These are phyloP conservation scores for Salix suchowensis DNA, from an alignment of 345 rosid genomes.

Conservation along the genomic window DNA sequence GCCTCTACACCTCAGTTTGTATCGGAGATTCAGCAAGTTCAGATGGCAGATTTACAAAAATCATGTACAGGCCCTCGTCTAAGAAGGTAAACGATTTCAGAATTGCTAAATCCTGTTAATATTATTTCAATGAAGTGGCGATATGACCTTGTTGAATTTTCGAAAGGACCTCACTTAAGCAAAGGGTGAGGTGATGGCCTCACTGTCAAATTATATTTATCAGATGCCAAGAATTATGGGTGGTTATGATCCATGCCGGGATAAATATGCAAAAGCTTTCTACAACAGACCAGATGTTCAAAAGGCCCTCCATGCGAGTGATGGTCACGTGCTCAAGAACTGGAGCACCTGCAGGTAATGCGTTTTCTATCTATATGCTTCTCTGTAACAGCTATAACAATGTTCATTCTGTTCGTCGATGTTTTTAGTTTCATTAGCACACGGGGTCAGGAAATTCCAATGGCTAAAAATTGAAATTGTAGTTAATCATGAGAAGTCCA, in stretches of 20 bases:
- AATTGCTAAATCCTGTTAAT: not conserved
- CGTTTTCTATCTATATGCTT: not conserved
- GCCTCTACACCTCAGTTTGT: slow-evolving; percentile 75
- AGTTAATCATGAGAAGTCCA: not conserved
- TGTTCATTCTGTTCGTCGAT: not conserved
- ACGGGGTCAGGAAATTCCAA: not conserved
- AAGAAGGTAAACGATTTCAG: slow-evolving; percentile 39
- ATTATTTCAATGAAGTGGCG: not conserved
- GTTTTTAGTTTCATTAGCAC: not conserved
- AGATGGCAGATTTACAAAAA: slow-evolving; percentile 15
- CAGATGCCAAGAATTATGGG: slow-evolving; percentile 76
- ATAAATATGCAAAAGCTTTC: slow-evolving; percentile 56
- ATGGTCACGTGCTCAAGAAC: slow-evolving; percentile 51
- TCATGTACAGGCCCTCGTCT: slow-evolving; percentile 38
- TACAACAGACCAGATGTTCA: slow-evolving; percentile 81
- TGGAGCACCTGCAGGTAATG: slow-evolving; percentile 96
- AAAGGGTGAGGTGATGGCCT: not conserved
- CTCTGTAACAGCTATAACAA: not conserved
- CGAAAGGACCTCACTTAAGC: not conserved
- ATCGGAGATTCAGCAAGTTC: slow-evolving; percentile 33
- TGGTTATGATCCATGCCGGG: slow-evolving; percentile 86
- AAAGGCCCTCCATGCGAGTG: slow-evolving; percentile 76
- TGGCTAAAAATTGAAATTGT: not conserved
- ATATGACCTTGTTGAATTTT: not conserved
- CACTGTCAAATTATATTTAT: not conserved